Evolutionary conservation across 2,329 filamentous ascomycete genomes (phyloP), one percentile per base, ranked within the genome.

Genomic region (Monilinia fructigena): DNA sequence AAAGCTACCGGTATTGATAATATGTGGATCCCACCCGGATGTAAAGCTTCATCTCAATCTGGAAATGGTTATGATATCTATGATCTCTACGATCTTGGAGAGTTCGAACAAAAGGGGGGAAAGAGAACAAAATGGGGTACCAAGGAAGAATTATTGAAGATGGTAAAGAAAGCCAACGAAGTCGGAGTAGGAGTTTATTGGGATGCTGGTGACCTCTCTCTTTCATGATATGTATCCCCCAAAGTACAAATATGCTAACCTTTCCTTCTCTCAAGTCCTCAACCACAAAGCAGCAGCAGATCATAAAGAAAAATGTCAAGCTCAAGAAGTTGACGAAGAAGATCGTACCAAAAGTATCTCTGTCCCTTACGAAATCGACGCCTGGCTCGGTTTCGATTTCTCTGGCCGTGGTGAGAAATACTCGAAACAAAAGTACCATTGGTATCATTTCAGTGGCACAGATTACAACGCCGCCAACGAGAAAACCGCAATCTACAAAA

Each of bases 221-320:
- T 42, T 35, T 42, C 7, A 0, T 4, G 16, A 11, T 1, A 64
- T 14, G 54, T 20, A 3, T 16, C 12, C 31, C 38, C 11, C 35
- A 20, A 66, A 40, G 14, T 10, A 14, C n/a, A 52, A 8, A 61
- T 16, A 28, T 26, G 12, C 31, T 65, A 53, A 65, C 67, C 16
- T 16, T 4, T 0, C 6, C 47, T 18, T 14, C 11, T 3, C 2
- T n/a, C 52, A 23, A 76, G 88, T 92, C 8, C 78, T 91, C 55
- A 92, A 91, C 72, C 89, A 91, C 75, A 90, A 89, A 75, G 87
- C 88, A 3, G 88, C 83, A 2, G 89, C 86, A 8, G 89, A 92
- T 74, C 80, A 80, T 62, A 86, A 82, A 35, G 89, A 91, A 74
- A 82, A 82, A 64, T 88, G 83, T 66, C 78, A 79, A 67, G 87